Percentiles rank a stretch among this genome's conserved stretches.
Conservation (phyloP, 768 basidiomycete species). For the Hysterangium stoloniferum region DNA sequence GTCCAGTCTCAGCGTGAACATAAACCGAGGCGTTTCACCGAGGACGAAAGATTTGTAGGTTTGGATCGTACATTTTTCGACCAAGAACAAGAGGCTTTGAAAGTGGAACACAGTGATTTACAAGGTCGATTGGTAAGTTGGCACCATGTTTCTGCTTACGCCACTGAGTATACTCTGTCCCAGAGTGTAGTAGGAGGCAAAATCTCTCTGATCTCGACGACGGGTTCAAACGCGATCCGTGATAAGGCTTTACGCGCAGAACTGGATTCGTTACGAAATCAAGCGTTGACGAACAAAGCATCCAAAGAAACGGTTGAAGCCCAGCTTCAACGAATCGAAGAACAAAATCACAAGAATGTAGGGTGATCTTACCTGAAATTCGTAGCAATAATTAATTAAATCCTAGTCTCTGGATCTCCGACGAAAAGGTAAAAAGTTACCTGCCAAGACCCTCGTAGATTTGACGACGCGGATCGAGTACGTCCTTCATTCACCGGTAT, state of each 20-base stretch:
- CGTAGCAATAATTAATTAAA: background rate
- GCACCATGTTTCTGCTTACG: background rate
- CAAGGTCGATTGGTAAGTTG: constrained; percentile 3
- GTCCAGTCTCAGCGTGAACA: background rate
- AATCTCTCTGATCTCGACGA: constrained; percentile 5
- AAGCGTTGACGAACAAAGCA: background rate
- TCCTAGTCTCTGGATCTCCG: background rate
- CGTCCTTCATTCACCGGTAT: background rate
- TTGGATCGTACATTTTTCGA: background rate
- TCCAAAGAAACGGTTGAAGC: background rate
- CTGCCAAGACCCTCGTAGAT: background rate
- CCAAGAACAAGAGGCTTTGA: constrained; percentile 1
- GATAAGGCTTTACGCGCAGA: background rate
- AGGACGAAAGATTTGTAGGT: background rate
- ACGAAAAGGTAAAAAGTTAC: background rate
- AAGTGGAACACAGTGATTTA: background rate
- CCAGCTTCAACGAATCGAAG: background rate
- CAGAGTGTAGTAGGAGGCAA: background rate
- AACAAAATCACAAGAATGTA: background rate
- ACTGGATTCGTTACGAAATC: background rate
- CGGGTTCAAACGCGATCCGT: background rate
- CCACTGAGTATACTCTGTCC: background rate
- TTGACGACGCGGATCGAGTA: background rate
- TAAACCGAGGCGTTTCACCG: background rate
- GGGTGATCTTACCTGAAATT: background rate